Percentiles rank a stretch among this genome's conserved stretches.
These are phyloP conservation scores for Chamaecrista fasciculata DNA, from an alignment of 306 rosid species.

Conservation along the genomic window DNA sequence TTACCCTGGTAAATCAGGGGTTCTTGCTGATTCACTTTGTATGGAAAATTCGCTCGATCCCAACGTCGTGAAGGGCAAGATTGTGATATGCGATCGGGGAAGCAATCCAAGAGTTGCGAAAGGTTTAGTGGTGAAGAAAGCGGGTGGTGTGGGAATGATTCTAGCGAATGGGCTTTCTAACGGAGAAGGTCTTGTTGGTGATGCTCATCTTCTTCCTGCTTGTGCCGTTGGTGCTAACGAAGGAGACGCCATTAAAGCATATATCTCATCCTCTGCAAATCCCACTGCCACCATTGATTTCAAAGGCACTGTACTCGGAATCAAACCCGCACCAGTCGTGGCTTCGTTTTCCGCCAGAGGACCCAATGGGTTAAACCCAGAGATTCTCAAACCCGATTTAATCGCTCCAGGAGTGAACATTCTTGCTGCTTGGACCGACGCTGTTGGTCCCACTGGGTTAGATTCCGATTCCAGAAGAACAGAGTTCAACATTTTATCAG, in stretches of 20 bases:
- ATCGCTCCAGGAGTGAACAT: conserved; percentile 75
- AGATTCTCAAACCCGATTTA: conserved; percentile 67
- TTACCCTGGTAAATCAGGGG: conserved; percentile 62
- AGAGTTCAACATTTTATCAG: conserved; percentile 70
- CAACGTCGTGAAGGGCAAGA: conserved; percentile 49
- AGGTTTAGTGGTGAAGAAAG: conserved; percentile 64
- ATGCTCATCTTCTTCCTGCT: conserved; percentile 67
- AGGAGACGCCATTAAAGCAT: conserved; percentile 52
- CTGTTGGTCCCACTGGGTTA: conserved; percentile 65
- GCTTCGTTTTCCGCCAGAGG: conserved; percentile 73
- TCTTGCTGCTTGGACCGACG: conserved; percentile 69
- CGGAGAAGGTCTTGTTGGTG: conserved; percentile 73
- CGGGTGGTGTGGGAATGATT: conserved; percentile 75
- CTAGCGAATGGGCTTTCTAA: conserved; percentile 56
- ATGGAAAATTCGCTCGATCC: conserved; percentile 68
- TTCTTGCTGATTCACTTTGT: conserved; percentile 56
- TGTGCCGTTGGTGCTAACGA: conserved; percentile 61
- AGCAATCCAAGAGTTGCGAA: conserved; percentile 62
- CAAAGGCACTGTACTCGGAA: conserved; percentile 59
- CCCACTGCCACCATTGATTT: conserved; percentile 62
- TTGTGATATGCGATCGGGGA: conserved; percentile 68
- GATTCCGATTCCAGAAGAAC: conserved; percentile 50
- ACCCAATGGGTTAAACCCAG: conserved; percentile 53
- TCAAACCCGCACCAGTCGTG: conserved; percentile 68
- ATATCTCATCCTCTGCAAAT: conserved; percentile 38